phyloP scores from a whole-genome alignment of 768 basidiomycete genomes.

The Asterophora parasitica region DNA sequence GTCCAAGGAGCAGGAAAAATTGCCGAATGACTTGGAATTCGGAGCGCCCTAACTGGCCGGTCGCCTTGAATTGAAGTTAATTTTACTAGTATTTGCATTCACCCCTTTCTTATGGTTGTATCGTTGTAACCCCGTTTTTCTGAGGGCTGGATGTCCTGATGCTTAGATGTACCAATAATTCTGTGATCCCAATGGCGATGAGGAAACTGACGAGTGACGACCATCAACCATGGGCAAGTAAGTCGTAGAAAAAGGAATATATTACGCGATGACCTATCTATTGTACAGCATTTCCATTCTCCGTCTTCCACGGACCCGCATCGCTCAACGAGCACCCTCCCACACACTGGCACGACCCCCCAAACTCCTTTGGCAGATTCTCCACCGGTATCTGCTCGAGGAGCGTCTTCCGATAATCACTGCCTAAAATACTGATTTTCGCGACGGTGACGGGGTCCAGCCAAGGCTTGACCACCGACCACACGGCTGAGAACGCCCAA shows the following conservation, averaged over 20 bases:
- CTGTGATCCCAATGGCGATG: background rate
- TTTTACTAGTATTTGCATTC: background rate
- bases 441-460: slow-evolving; percentile 91
- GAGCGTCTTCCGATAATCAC: slow-evolving; percentile 68
- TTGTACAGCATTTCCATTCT: background rate
- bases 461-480: slow-evolving; percentile 88
- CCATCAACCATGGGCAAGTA: no score
- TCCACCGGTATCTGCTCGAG: slow-evolving; percentile 78
- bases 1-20: slow-evolving; percentile 4
- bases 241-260: background rate
- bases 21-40: slow-evolving; percentile 3
- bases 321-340: slow-evolving; percentile 87
- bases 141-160: no score
- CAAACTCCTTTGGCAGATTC: slow-evolving; percentile 82
- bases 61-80: background rate
- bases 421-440: slow-evolving; percentile 90
- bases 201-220: background rate
- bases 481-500: slow-evolving; percentile 86
- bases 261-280: slow-evolving; percentile 1
- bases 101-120: no score
- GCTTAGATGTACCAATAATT: no score
- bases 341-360: slow-evolving; percentile 72
- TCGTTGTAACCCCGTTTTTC: no score
- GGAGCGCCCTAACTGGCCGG: background rate
- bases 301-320: slow-evolving; percentile 82